Percentiles rank a stretch among this genome's conserved stretches.
Evolutionary conservation across 495 filamentous ascomycete genomes (phyloP).

Genomic region (Xylaria castorea): DNA sequence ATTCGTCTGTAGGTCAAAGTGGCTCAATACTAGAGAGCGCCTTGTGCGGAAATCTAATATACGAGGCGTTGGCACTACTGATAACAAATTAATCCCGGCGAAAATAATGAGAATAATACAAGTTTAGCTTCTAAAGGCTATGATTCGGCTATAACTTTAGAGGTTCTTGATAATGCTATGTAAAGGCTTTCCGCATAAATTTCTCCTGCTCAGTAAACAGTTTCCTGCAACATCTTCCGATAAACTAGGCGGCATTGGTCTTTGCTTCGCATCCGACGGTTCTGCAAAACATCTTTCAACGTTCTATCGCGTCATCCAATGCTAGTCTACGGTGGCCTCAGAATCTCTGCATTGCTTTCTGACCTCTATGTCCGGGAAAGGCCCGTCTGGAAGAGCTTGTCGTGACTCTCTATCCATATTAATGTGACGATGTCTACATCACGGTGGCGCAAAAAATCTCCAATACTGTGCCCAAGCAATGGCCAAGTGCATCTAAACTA

Average conservation of each 20-base stretch:
- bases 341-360: conserved; percentile 40
- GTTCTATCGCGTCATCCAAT: conserved; percentile 6
- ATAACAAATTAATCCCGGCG: too few species aligned
- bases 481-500: conserved; percentile 24
- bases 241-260: not conserved
- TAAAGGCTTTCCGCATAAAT: not conserved
- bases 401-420: conserved; percentile 40
- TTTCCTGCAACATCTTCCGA: not conserved
- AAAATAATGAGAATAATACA: not conserved
- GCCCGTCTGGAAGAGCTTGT: too few species aligned
- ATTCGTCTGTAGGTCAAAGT: too few species aligned
- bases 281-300: not conserved
- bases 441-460: conserved; percentile 37
- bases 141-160: too few species aligned
- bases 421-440: conserved; percentile 37
- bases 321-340: conserved; percentile 36
- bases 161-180: not conserved
- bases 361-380: conserved; percentile 44
- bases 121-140: not conserved
- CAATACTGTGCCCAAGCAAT: conserved; percentile 40
- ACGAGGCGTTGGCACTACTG: too few species aligned
- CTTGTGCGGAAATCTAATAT: not conserved
- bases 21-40: too few species aligned
- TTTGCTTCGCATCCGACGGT: not conserved
- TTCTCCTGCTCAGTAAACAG: not conserved